Conservation (phyloP, 352 stramenopile genomes). For the Aphanomyces invadans region DNA sequence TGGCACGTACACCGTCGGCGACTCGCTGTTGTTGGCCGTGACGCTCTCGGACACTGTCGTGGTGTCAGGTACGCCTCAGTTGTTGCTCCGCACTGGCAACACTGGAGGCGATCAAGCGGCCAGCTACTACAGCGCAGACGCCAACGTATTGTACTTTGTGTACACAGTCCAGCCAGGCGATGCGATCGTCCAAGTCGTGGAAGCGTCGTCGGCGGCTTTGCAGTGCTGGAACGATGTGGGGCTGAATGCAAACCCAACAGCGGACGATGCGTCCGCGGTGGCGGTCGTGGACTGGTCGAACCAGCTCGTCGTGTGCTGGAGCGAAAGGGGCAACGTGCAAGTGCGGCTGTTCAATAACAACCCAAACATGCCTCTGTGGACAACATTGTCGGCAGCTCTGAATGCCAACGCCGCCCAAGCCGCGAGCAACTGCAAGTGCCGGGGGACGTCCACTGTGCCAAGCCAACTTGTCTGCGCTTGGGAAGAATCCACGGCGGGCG, state of each 20-base stretch:
- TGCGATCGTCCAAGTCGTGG: conserved; percentile 37
- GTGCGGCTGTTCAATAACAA: conserved; percentile 6
- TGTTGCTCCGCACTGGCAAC: conserved; percentile 42
- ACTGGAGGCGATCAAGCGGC: conserved; percentile 35
- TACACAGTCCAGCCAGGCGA: conserved; percentile 36
- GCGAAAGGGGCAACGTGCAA: background rate
- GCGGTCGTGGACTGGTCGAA: background rate
- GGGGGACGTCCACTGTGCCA: background rate
- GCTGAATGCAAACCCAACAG: conserved; percentile 31
- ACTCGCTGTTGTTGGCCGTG: conserved; percentile 48
- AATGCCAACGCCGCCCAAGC: conserved; percentile 38
- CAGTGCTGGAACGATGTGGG: conserved; percentile 35
- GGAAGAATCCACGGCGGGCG: background rate
- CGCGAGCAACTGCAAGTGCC: conserved; percentile 17
- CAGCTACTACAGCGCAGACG: conserved; percentile 40
- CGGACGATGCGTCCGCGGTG: background rate
- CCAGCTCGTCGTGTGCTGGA: background rate
- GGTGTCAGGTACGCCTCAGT: conserved; percentile 38
- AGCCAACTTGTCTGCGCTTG: conserved; percentile 11
- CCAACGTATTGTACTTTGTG: conserved; percentile 45
- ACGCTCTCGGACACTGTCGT: conserved; percentile 51
- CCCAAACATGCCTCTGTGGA: conserved; percentile 13
- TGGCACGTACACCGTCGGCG: conserved; percentile 53
- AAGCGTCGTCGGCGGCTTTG: conserved; percentile 16
- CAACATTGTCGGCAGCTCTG: conserved; percentile 27